A percentile compares a stretch with the other conserved stretches of the same genome.
These are phyloP conservation scores for Circinella umbellata DNA, from an alignment of 371 early-diverging fungal genomes.

Conservation along the genomic window DNA sequence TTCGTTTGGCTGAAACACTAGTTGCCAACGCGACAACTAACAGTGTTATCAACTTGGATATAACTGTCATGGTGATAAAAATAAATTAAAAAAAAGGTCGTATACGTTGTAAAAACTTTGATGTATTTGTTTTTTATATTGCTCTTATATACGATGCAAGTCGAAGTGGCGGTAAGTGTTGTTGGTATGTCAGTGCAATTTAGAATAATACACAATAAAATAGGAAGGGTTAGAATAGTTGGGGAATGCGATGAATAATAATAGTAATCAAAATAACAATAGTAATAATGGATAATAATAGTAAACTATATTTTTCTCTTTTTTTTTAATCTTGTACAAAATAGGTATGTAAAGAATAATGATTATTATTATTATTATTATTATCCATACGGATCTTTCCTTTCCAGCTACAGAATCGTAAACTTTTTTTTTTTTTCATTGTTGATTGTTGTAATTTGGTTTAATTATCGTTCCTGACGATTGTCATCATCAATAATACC, in stretches of 20 bases:
- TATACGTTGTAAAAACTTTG: background rate
- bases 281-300: too few relatives aligned
- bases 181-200: background rate
- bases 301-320: too few relatives aligned
- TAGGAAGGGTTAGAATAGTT: too few relatives aligned
- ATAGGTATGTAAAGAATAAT: too few relatives aligned
- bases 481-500: slow-evolving; percentile 47
- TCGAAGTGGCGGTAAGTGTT: too few relatives aligned
- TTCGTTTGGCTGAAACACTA: slow-evolving; percentile 29
- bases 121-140: background rate
- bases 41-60: slow-evolving; percentile 20
- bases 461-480: slow-evolving; percentile 14
- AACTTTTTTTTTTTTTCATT: too few relatives aligned
- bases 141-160: background rate
- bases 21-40: slow-evolving; percentile 26
- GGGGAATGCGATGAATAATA: background rate
- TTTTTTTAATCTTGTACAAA: too few relatives aligned
- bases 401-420: background rate
- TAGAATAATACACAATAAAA: background rate
- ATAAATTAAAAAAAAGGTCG: background rate
- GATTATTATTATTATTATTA: too few relatives aligned
- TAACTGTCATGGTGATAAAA: background rate
- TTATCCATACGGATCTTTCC: too few relatives aligned
- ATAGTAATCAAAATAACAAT: too few relatives aligned
- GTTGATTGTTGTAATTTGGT: too few relatives aligned